These are phyloP conservation scores for Paragyromitra xinjiangensis DNA, from an alignment of 495 filamentous ascomycete species.

Conservation along the genomic window DNA sequence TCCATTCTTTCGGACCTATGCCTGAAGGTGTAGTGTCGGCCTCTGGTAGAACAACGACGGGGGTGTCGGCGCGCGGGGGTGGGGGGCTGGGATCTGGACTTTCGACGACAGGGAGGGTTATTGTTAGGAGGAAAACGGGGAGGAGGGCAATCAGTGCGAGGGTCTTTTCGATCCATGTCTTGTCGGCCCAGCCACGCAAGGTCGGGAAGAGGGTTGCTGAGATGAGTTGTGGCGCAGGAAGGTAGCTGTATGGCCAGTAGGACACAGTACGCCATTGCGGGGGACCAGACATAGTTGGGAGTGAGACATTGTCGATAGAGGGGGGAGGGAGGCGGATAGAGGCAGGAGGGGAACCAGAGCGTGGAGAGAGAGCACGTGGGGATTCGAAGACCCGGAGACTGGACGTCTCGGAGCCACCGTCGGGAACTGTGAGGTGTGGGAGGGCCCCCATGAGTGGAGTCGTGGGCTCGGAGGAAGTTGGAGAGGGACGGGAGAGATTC, in stretches of 20 bases:
- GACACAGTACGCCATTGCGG: constrained; percentile 58
- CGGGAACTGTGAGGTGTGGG: constrained; percentile 54
- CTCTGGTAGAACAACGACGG: constrained; percentile 34
- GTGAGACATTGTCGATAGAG: constrained; percentile 61
- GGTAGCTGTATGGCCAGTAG: constrained; percentile 79
- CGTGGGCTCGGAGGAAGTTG: constrained; percentile 46
- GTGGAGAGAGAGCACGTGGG: constrained; percentile 57
- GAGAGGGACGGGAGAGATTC: constrained; percentile 37
- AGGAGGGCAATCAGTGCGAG: constrained; percentile 83
- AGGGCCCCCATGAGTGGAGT: constrained; percentile 35
- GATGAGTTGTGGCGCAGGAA: constrained; percentile 76
- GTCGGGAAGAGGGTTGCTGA: constrained; percentile 86
- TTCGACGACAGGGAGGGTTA: constrained; percentile 93
- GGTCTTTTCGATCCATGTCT: constrained; percentile 77
- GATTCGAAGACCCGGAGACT: constrained; percentile 65
- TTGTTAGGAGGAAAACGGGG: constrained; percentile 86
- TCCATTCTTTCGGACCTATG: constrained; percentile 72
- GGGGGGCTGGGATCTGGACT: not conserved
- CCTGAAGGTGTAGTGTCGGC: constrained; percentile 7
- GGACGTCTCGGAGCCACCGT: constrained; percentile 49
- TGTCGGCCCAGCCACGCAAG: constrained; percentile 77
- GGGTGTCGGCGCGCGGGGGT: not conserved
- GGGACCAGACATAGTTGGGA: constrained; percentile 40
- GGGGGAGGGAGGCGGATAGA: constrained; percentile 65
- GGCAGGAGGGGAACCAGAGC: constrained; percentile 59